Evolutionary conservation across 1,284 basidiomycete species (phyloP).

Genomic region (Ustilago nuda): DNA sequence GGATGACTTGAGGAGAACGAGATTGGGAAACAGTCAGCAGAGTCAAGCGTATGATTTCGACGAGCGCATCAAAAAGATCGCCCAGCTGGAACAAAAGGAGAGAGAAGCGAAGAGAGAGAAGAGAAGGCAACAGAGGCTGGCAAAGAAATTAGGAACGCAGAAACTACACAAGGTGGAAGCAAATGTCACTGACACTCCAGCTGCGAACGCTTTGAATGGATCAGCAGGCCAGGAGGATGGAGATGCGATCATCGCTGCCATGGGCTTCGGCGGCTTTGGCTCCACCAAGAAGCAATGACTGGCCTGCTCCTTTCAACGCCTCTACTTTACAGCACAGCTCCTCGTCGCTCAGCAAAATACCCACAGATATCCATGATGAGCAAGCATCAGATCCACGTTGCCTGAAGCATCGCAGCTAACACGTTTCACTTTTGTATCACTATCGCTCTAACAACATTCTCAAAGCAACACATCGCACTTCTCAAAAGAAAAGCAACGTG

Average conservation of each 20-base stretch:
- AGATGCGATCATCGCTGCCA: conserved; percentile 80
- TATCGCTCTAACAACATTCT: conserved; percentile 11
- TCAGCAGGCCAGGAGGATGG: conserved; percentile 54
- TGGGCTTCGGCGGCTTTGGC: conserved; percentile 94
- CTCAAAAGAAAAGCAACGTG: neutral
- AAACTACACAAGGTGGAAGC: neutral
- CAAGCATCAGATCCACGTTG: neutral
- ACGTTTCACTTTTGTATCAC: conserved; percentile 1
- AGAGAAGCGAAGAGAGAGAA: conserved; percentile 76
- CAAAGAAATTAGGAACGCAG: conserved; percentile 57
- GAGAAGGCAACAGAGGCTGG: conserved; percentile 80
- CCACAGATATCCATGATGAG: neutral
- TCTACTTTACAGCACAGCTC: neutral
- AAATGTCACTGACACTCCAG: neutral
- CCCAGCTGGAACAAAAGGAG: conserved; percentile 72
- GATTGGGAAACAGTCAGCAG: conserved; percentile 10
- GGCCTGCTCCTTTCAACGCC: neutral
- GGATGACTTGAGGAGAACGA: conserved; percentile 75
- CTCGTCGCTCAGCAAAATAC: neutral
- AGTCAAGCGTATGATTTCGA: conserved; percentile 85
- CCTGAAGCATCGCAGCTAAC: too few relatives aligned
- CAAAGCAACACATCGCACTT: neutral
- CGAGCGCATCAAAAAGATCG: conserved; percentile 83
- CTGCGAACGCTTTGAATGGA: neutral
- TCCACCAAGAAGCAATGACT: conserved; percentile 73